A percentile compares a stretch with the other conserved stretches of the same genome.
Conservation (phyloP, 805 yeast species). For the Candida sonorensis region DNA sequence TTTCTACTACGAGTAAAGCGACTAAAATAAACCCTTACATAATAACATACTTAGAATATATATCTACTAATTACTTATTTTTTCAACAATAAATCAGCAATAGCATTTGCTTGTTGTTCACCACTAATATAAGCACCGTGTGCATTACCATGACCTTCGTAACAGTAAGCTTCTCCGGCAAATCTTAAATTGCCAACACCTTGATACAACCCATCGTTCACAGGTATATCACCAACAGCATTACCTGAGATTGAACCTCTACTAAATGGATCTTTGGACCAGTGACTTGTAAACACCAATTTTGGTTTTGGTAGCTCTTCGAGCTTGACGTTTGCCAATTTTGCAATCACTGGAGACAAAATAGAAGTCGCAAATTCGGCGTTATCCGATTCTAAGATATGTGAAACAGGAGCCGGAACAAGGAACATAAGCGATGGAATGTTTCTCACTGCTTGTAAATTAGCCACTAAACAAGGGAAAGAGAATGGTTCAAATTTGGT, state of each 20-base stretch:
- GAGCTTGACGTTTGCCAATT: slow-evolving; percentile 16
- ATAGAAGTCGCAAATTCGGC: slow-evolving; percentile 33
- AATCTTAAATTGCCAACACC: slow-evolving; percentile 35
- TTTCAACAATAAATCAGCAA: slow-evolving; percentile 2
- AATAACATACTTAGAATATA: too few relatives aligned
- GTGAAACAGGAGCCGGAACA: slow-evolving; percentile 42
- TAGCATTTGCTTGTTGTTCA: slow-evolving; percentile 33
- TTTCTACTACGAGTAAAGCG: too few relatives aligned
- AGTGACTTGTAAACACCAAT: slow-evolving; percentile 27
- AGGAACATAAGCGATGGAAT: slow-evolving; percentile 36
- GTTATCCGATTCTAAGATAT: slow-evolving; percentile 36
- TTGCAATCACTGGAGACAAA: slow-evolving; percentile 34
- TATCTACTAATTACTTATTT: background rate
- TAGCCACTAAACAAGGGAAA: slow-evolving; percentile 23
- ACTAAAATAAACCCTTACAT: too few relatives aligned
- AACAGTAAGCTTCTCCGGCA: slow-evolving; percentile 49
- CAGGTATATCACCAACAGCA: slow-evolving; percentile 35
- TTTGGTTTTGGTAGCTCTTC: slow-evolving; percentile 21
- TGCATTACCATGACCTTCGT: slow-evolving; percentile 47
- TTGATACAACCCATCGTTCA: slow-evolving; percentile 22
- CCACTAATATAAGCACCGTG: slow-evolving; percentile 53
- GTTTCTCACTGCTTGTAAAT: slow-evolving; percentile 18
- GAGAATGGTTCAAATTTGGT: slow-evolving; percentile 18
- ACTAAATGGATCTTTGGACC: slow-evolving; percentile 44
- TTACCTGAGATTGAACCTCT: slow-evolving; percentile 43